Evolutionary conservation across 2,329 filamentous ascomycete genomes (phyloP), one percentile per base, ranked within the genome.

Genomic region (Salinomyces thailandicus): DNA sequence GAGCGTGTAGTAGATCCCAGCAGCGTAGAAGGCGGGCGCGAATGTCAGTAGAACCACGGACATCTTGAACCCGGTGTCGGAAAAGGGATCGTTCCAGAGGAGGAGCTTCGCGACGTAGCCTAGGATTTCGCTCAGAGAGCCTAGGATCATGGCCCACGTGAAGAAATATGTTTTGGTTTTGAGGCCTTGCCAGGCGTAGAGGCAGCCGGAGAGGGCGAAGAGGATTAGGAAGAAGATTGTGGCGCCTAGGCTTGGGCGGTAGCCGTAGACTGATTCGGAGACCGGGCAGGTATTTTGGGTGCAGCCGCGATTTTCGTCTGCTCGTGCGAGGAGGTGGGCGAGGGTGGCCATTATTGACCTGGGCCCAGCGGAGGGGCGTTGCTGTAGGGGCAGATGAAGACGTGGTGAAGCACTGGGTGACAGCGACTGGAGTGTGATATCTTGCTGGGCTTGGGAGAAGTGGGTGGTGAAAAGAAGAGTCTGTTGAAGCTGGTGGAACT

Each of bases 91-190:
- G 29, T 49, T 38, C 35, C 55, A 49, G 47, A 67, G 57, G 5
- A 66, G 47, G 15, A 66, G 46, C 20, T 64, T 62, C 11, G 59
- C 63, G 8, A 53, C 55, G 28, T 68, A 68, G 17, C 66, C 66
- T 5, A 64, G 46, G 5, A 60, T 42, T 43, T 67, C 64, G 29
- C 60, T 53, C 4, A 65, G 42, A 8, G 61, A 62, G 2, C 64
- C 66, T 17, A 65, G 47, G n/a, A 55, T 54, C 33, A 65, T 56
- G 5, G 56, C 58, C 15, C 55, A 49, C 2, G 59, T 64, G 54
- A 65, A 69, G 16, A 63, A 53, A 54, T 57, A 51, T 35, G 48
- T 58, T 18, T 53, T 53, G 14, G 57, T 60, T 13, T 45, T 44
- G 14, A 51, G 33, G 12, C 54, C 61, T 39, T 62, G 54, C 26